Conservation (phyloP, 2,329 filamentous ascomycete species). For the Neopestalotiopsis clavispora region DNA sequence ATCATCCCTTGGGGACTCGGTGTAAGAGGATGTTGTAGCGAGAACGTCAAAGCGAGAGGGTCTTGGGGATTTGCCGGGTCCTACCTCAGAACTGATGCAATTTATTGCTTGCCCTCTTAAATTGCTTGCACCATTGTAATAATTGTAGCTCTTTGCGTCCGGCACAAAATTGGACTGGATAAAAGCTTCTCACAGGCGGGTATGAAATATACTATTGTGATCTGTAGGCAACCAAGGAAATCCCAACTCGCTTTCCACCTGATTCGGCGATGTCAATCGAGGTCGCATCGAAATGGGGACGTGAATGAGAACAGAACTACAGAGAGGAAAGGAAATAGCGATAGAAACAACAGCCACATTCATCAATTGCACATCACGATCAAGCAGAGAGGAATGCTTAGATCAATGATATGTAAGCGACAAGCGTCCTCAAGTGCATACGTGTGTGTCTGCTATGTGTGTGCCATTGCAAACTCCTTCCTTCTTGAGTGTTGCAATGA, state of each 20-base stretch:
- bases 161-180: too few relatives aligned
- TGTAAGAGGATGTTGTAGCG: background rate
- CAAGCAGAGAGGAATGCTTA: background rate
- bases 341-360: background rate
- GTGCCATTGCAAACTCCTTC: conserved; percentile 7
- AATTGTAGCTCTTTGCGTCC: too few relatives aligned
- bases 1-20: background rate
- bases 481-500: conserved; percentile 11
- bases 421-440: background rate
- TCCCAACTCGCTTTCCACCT: background rate
- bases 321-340: background rate
- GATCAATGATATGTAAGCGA: background rate
- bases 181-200: too few relatives aligned
- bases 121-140: too few relatives aligned
- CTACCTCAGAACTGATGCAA: background rate
- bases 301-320: background rate
- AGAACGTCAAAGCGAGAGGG: background rate
- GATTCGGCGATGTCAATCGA: background rate
- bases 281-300: background rate
- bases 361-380: background rate
- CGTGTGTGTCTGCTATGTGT: background rate
- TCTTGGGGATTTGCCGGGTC: background rate
- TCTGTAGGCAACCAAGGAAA: too few relatives aligned
- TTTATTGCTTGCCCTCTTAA: background rate
- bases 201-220: too few relatives aligned